phyloP scores from a whole-genome alignment of 73 alveolate species.

The Paramecium octaurelia region DNA sequence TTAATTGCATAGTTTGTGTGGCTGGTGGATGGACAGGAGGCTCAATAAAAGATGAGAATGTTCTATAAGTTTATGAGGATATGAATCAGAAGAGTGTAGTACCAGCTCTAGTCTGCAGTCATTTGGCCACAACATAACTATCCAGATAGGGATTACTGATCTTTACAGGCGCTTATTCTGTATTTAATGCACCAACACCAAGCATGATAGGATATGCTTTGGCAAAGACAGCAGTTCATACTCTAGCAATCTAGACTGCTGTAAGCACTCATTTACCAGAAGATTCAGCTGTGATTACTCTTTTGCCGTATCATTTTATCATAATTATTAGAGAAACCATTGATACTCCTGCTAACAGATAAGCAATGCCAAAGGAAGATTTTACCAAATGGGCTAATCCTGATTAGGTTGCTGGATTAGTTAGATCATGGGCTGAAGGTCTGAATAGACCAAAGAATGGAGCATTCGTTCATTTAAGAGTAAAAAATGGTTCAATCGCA shows the following conservation, averaged over 20 bases:
- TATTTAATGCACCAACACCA: conserved; percentile 75
- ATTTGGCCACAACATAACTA: conserved; percentile 72
- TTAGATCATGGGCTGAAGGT: conserved; percentile 86
- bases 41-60: conserved; percentile 66
- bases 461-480: conserved; percentile 69
- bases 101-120: conserved; percentile 76
- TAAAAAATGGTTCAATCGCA: conserved; percentile 67
- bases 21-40: conserved; percentile 93
- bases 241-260: conserved; percentile 73
- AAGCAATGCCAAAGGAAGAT: conserved; percentile 87
- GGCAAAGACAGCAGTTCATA: conserved; percentile 83
- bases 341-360: conserved; percentile 81
- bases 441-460: conserved; percentile 78
- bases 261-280: conserved; percentile 74
- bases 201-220: conserved; percentile 79
- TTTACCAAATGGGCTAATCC: conserved; percentile 77
- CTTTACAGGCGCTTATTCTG: conserved; percentile 86
- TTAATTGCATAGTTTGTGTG: conserved; percentile 71
- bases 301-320: conserved; percentile 66
- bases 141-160: conserved; percentile 72
- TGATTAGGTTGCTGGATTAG: conserved; percentile 75
- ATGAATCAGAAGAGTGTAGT: conserved; percentile 65
- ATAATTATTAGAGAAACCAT: conserved; percentile 61
- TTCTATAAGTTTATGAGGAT: conserved; percentile 62
- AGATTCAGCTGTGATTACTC: conserved; percentile 71